Percentiles rank a stretch among this genome's conserved stretches.
Evolutionary conservation across 2,329 filamentous ascomycete species (phyloP).

Genomic region (Penicillium sp.): DNA sequence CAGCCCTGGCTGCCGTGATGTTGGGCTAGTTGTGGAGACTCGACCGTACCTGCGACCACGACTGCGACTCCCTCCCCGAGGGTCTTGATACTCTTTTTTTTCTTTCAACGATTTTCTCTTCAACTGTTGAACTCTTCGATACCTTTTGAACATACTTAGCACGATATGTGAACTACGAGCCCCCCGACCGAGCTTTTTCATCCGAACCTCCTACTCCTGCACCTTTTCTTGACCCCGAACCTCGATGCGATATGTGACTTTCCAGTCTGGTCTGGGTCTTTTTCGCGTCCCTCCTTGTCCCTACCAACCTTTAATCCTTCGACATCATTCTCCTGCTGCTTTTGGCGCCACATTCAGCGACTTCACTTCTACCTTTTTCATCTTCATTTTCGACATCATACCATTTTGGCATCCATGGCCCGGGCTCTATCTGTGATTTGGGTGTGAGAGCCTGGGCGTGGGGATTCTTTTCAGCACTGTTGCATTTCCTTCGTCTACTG

Average conservation of each 20-base stretch:
- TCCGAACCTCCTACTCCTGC: slow-evolving; percentile 3
- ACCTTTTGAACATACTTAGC: slow-evolving; percentile 9
- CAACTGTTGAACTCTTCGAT: slow-evolving; percentile 3
- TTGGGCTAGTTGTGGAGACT: slow-evolving; percentile 34
- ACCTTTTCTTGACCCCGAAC: not conserved
- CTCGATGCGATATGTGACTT: not conserved
- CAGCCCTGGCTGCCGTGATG: slow-evolving; percentile 45
- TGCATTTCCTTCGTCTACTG: slow-evolving; percentile 30
- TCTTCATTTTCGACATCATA: slow-evolving; percentile 11
- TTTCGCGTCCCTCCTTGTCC: not conserved
- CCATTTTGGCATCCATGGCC: slow-evolving; percentile 29
- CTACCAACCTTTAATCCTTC: slow-evolving; percentile 2
- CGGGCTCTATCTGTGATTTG: not conserved
- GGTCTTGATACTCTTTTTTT: not conserved
- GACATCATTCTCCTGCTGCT: slow-evolving; percentile 8
- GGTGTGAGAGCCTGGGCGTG: slow-evolving; percentile 17
- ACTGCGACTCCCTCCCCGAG: not conserved
- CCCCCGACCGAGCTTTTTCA: slow-evolving; percentile 12
- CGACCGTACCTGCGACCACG: not conserved
- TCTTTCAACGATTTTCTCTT: not conserved
- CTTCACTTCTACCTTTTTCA: slow-evolving; percentile 11
- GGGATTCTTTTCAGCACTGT: slow-evolving; percentile 23
- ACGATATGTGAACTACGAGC: slow-evolving; percentile 26
- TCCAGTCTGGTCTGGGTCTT: not conserved
- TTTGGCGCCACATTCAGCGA: slow-evolving; percentile 28